Evolutionary conservation across 352 stramenopile species (phyloP).

Genomic region (Globisporangium nodosum): DNA sequence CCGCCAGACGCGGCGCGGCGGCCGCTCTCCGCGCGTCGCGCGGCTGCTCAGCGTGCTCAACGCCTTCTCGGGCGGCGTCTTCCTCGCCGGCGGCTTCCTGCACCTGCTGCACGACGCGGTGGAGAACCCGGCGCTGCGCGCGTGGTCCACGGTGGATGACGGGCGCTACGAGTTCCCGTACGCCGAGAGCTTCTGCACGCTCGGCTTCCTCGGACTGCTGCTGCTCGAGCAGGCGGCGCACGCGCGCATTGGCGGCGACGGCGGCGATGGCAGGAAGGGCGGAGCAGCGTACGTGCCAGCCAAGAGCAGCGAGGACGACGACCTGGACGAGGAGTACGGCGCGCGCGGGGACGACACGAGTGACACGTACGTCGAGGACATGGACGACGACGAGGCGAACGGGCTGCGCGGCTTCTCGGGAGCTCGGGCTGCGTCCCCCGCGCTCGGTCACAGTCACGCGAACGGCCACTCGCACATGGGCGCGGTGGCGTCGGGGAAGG

Average conservation of each 20-base stretch:
- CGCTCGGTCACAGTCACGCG: slow-evolving; percentile 12
- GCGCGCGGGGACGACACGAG: slow-evolving; percentile 33
- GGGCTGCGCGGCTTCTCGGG: not conserved
- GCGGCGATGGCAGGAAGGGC: not conserved
- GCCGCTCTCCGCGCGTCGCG: slow-evolving; percentile 25
- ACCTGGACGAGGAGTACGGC: slow-evolving; percentile 31
- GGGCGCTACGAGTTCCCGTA: slow-evolving; percentile 68
- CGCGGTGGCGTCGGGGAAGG: slow-evolving; percentile 10
- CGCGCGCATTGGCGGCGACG: slow-evolving; percentile 19
- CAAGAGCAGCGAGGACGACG: slow-evolving; percentile 26
- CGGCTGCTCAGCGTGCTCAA: slow-evolving; percentile 44
- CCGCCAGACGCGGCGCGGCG: slow-evolving; percentile 10
- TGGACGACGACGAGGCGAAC: slow-evolving; percentile 27
- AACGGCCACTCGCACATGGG: slow-evolving; percentile 30
- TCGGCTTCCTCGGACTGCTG: slow-evolving; percentile 63
- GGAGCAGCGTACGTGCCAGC: slow-evolving; percentile 15
- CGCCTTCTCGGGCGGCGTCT: slow-evolving; percentile 70
- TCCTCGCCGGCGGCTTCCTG: slow-evolving; percentile 74
- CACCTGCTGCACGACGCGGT: slow-evolving; percentile 67
- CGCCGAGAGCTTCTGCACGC: slow-evolving; percentile 72
- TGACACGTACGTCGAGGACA: slow-evolving; percentile 34
- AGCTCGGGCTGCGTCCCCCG: not conserved
- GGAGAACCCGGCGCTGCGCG: slow-evolving; percentile 57
- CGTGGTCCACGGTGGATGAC: slow-evolving; percentile 62
- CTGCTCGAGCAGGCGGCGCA: slow-evolving; percentile 67